phyloP scores from a whole-genome alignment of 345 rosid genomes.

The Syzygium aromaticum region DNA sequence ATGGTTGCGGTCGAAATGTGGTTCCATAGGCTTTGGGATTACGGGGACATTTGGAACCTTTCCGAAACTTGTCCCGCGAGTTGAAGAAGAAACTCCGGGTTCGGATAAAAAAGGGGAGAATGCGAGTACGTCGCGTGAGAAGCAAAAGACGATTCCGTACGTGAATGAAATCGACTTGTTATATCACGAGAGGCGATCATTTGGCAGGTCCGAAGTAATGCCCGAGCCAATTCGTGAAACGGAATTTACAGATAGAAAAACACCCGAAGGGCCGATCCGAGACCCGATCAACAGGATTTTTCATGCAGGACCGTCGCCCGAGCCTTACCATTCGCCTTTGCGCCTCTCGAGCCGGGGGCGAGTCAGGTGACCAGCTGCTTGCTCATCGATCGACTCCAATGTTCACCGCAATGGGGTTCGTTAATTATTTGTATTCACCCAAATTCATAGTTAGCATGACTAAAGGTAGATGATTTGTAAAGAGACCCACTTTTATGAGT shows the following conservation, averaged over 20 bases:
- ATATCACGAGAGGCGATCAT: background rate
- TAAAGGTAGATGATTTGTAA: too few species aligned
- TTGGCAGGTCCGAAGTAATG: background rate
- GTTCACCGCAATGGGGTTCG: background rate
- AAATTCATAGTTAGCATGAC: too few species aligned
- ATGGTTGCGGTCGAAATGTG: background rate
- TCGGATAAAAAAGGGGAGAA: background rate
- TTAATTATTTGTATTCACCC: background rate
- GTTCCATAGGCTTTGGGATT: background rate
- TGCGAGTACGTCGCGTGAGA: background rate
- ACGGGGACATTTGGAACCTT: background rate
- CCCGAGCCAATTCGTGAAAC: background rate
- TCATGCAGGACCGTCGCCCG: background rate
- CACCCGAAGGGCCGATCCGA: background rate
- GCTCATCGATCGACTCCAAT: background rate
- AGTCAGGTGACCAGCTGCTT: background rate
- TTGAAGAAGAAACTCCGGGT: background rate
- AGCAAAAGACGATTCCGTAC: background rate
- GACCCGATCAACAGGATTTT: background rate
- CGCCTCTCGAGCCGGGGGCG: background rate
- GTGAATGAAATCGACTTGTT: background rate
- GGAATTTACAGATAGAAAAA: background rate
- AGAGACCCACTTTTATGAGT: too few species aligned
- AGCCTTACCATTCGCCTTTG: background rate
- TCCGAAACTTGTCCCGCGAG: background rate